Conservation (phyloP, 108 stramenopile genomes). For the Cylindrotheca fusiformis region DNA sequence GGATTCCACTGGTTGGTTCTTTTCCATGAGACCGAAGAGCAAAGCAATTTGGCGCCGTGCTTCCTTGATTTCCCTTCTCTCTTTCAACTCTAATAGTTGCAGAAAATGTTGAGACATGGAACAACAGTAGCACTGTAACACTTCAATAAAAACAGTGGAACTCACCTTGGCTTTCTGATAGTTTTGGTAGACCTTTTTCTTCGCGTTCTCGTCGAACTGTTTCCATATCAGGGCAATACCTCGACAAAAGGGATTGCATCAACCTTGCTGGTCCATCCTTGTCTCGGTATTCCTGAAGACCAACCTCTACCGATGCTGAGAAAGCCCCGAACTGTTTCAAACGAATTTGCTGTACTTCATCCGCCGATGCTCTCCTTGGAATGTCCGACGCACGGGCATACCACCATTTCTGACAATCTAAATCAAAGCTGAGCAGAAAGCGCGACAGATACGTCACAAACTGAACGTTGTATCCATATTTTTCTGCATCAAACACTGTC, state of each 20-base stretch:
- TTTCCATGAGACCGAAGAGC: conserved; percentile 71
- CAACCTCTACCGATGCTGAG: conserved; percentile 77
- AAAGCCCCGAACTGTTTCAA: conserved; percentile 75
- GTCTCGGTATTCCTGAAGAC: conserved; percentile 67
- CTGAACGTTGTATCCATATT: conserved; percentile 64
- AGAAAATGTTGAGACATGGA: background rate
- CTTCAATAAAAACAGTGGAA: background rate
- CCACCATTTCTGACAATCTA: conserved; percentile 80
- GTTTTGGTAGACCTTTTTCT: conserved; percentile 16
- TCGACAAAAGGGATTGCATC: conserved; percentile 39
- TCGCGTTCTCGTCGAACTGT: conserved; percentile 19
- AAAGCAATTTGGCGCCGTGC: conserved; percentile 81
- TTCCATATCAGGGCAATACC: conserved; percentile 44
- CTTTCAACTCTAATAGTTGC: conserved; percentile 7
- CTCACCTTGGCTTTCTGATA: conserved; percentile 15
- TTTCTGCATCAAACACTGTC: conserved; percentile 78
- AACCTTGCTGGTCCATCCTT: conserved; percentile 49
- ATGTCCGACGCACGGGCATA: conserved; percentile 60
- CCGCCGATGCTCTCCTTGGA: conserved; percentile 41
- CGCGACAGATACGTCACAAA: conserved; percentile 82
- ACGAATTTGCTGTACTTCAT: conserved; percentile 56
- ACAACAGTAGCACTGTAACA: background rate
- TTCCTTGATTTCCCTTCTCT: conserved; percentile 60
- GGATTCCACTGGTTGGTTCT: conserved; percentile 65
- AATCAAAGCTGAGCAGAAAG: conserved; percentile 73